Conservation (phyloP, 2,329 filamentous ascomycete species). For the Colletotrichum tamarilloi region DNA sequence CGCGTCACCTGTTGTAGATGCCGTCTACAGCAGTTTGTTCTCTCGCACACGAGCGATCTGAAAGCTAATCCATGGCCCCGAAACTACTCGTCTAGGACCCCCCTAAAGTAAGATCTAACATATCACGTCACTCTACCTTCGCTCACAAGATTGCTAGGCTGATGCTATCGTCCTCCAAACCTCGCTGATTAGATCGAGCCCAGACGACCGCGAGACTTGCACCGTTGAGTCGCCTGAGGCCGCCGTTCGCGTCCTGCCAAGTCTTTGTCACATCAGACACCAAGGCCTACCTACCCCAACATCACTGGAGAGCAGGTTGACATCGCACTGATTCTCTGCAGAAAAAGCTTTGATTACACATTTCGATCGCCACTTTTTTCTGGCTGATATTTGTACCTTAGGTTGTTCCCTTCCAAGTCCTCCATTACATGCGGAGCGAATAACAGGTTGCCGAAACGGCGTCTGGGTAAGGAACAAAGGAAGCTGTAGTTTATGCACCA, state of each 20-base stretch:
- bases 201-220: not conserved
- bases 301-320: slow-evolving; percentile 20
- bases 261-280: not conserved
- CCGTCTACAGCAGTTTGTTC: slow-evolving; percentile 98
- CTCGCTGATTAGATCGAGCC: not conserved
- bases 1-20: slow-evolving; percentile 95
- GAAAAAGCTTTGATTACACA: slow-evolving; percentile 17
- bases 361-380: slow-evolving; percentile 27
- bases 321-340: slow-evolving; percentile 34
- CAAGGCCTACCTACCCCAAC: slow-evolving; percentile 34
- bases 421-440: slow-evolving; percentile 28
- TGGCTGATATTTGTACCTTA: slow-evolving; percentile 39
- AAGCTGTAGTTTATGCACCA: slow-evolving; percentile 19
- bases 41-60: slow-evolving; percentile 85
- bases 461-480: slow-evolving; percentile 34
- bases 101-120: slow-evolving; percentile 5
- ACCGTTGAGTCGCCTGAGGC: not conserved
- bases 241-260: slow-evolving; percentile 3
- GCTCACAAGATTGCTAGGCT: slow-evolving; percentile 10
- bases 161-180: not conserved
- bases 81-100: slow-evolving; percentile 60
- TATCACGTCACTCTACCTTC: not conserved
- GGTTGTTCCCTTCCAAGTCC: slow-evolving; percentile 31
- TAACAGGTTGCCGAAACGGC: slow-evolving; percentile 22
- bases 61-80: slow-evolving; percentile 66